phyloP scores from a whole-genome alignment of 2,329 filamentous ascomycete genomes.

The Verticillium albo-atrum region DNA sequence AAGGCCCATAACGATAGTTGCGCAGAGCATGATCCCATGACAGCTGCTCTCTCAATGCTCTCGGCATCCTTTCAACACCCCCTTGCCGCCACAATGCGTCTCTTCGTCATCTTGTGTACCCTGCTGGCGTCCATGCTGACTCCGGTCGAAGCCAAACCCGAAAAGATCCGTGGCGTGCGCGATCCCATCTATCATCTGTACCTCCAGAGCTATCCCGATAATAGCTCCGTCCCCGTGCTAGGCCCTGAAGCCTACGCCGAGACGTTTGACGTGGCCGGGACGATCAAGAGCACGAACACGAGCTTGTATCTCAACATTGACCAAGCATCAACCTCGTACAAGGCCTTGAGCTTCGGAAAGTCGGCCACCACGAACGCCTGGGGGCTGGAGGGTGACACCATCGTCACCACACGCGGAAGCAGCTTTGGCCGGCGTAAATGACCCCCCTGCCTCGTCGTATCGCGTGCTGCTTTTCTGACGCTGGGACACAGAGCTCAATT shows the following conservation, averaged over 20 bases:
- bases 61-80: neutral
- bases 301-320: slow-evolving; percentile 43
- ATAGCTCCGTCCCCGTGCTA: slow-evolving; percentile 41
- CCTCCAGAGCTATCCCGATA: slow-evolving; percentile 39
- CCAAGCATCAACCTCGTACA: slow-evolving; percentile 41
- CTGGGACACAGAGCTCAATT: slow-evolving; percentile 39
- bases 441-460: neutral
- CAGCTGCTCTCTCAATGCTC: neutral
- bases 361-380: slow-evolving; percentile 40
- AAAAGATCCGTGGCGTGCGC: slow-evolving; percentile 44
- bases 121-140: slow-evolving; percentile 1
- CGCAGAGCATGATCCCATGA: neutral
- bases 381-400: slow-evolving; percentile 40
- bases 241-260: slow-evolving; percentile 45
- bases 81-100: slow-evolving; percentile 4
- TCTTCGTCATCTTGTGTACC: slow-evolving; percentile 6
- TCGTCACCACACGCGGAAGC: slow-evolving; percentile 40
- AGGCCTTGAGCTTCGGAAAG: slow-evolving; percentile 41
- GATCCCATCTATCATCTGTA: slow-evolving; percentile 49
- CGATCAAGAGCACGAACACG: slow-evolving; percentile 45
- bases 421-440: slow-evolving; percentile 35
- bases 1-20: neutral
- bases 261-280: slow-evolving; percentile 42
- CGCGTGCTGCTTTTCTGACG: slow-evolving; percentile 11
- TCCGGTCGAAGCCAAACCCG: slow-evolving; percentile 31